phyloP scores from a whole-genome alignment of 2,329 filamentous ascomycete genomes.

The Dactylellina drechsleri region DNA sequence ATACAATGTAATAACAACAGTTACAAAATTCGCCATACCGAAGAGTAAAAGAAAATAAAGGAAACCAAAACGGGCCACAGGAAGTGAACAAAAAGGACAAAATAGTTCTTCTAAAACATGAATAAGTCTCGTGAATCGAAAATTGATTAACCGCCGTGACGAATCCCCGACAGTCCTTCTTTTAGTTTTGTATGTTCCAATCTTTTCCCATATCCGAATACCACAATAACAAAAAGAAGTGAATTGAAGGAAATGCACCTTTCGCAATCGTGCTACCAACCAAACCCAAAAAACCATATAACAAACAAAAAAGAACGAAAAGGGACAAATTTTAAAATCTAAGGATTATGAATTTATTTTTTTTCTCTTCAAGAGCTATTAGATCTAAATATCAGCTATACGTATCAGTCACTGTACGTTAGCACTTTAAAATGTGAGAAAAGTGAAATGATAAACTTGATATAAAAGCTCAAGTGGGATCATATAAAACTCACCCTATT shows the following conservation, averaged over 20 bases:
- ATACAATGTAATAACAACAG: slow-evolving; percentile 15
- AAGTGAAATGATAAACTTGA: slow-evolving; percentile 6
- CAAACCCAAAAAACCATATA: slow-evolving; percentile 24
- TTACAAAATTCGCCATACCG: slow-evolving; percentile 6
- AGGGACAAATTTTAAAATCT: neutral
- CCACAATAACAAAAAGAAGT: slow-evolving; percentile 4
- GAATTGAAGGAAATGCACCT: slow-evolving; percentile 9
- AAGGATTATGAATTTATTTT: slow-evolving; percentile 38
- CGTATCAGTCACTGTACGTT: slow-evolving; percentile 20
- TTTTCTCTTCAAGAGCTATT: slow-evolving; percentile 47
- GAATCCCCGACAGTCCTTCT: slow-evolving; percentile 16
- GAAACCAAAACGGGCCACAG: slow-evolving; percentile 5
- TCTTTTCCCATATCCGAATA: slow-evolving; percentile 25
- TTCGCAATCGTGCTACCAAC: slow-evolving; percentile 10
- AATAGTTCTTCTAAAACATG: slow-evolving; percentile 40
- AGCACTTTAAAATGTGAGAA: slow-evolving; percentile 23
- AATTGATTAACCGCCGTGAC: slow-evolving; percentile 4
- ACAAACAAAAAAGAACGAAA: neutral
- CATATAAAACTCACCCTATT: slow-evolving; percentile 37
- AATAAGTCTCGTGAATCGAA: slow-evolving; percentile 47
- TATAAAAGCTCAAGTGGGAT: neutral
- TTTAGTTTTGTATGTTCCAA: slow-evolving; percentile 7
- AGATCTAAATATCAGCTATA: slow-evolving; percentile 49
- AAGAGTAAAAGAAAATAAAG: slow-evolving; percentile 19
- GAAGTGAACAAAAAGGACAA: slow-evolving; percentile 14